Base-by-base conservation (phyloP, 257 asterid species). In the Jacaranda mimosifolia region DNA sequence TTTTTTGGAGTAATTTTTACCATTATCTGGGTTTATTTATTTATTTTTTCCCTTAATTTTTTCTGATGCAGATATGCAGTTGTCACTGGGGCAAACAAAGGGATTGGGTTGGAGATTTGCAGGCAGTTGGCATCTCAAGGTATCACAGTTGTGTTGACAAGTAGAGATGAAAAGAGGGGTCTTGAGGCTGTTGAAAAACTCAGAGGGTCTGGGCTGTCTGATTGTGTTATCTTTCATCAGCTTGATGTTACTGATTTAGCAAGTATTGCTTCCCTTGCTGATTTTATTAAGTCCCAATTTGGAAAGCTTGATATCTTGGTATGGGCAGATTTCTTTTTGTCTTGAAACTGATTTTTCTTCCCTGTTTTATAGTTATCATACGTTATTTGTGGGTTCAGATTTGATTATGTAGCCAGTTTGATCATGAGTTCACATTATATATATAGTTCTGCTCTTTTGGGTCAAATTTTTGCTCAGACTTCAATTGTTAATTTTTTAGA, bases 41-140 rank as follows among this genome's bases (percentile, higher is more conserved):
- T 8, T 3, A 13, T 15, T 52, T 52, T 46, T 7, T 10, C 6
- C 11, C 7, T 3, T 3, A 36, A 15, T 5, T 9, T 13, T 26
- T 6, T 10, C 0, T 9, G 21, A 5, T 56, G 79, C 78, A 88
- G 90, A 72, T 76, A 67, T 76, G 93, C 93, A 0, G 86, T 87
- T 39, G 89, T 89, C 3, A 89, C 91, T 4, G 94, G 94, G 39
- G 88, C 86, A 46, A 90, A 87, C 64, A 90, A 81, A 77, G 95
- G 95, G 64, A 88, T 86, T 4, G 95, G 95, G 8, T 75, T 90
- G 0, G 95, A 83, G 55, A 85, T 90, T 19, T 86, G 91, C 8
- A 81, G 82, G 80, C 91, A 90, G 74, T 82, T 90, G 40, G 89
- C 86, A 18, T 79, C 85, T 62, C 42, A 82, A 40, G 91, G 91